phyloP scores from a whole-genome alignment of 495 filamentous ascomycete genomes.

The Penicillium samsonianum region DNA sequence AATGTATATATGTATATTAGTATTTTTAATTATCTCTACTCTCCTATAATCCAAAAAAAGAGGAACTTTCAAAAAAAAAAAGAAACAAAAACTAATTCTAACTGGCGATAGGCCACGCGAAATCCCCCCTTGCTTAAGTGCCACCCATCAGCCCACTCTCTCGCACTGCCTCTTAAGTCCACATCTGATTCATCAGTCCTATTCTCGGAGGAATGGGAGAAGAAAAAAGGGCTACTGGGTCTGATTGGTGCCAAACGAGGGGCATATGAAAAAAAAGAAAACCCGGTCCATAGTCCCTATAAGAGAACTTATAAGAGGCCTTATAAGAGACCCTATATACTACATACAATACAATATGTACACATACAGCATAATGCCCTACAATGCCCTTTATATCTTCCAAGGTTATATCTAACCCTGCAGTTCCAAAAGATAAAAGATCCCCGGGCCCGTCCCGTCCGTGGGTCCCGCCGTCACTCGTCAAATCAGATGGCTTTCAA shows the following conservation, averaged over 20 bases:
- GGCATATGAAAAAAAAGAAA: background rate
- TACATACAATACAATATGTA: too few relatives aligned
- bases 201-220: background rate
- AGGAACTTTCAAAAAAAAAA: background rate
- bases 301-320: too few relatives aligned
- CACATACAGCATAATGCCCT: too few relatives aligned
- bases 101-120: slow-evolving; percentile 9
- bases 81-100: background rate
- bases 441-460: slow-evolving; percentile 22
- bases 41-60: background rate
- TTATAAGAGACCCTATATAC: too few relatives aligned
- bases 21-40: background rate
- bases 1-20: background rate
- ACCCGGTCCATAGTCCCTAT: background rate
- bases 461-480: slow-evolving; percentile 16
- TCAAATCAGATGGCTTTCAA: slow-evolving; percentile 15
- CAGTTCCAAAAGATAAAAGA: background rate
- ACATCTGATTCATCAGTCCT: slow-evolving; percentile 9
- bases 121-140: slow-evolving; percentile 11
- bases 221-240: background rate
- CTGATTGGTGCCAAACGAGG: background rate
- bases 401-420: too few relatives aligned
- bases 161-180: slow-evolving; percentile 1
- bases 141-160: background rate
- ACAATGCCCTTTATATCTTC: too few relatives aligned